Conservation (phyloP, 371 early-diverging fungal species). For the Circinella umbellata region DNA sequence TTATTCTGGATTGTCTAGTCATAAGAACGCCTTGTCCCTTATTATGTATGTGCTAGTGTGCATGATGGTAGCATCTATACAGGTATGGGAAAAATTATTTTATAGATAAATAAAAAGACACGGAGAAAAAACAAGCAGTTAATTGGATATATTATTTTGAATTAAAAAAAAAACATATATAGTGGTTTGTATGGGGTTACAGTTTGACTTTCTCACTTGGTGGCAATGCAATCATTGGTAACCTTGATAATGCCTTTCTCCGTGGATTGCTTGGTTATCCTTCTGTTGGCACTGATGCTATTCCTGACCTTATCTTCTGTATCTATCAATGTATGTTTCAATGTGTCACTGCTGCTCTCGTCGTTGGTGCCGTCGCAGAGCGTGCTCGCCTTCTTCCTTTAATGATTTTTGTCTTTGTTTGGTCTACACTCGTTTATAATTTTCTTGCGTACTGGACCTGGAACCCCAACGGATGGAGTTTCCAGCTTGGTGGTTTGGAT, state of each 20-base stretch:
- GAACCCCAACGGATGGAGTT: slow-evolving; percentile 82
- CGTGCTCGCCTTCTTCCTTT: slow-evolving; percentile 84
- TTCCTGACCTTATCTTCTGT: slow-evolving; percentile 73
- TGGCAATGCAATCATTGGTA: slow-evolving; percentile 74
- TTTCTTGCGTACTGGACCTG: slow-evolving; percentile 92
- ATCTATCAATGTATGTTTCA: slow-evolving; percentile 79
- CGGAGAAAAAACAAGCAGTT: background rate
- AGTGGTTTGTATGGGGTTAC: slow-evolving; percentile 88
- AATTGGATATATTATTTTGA: too few species aligned
- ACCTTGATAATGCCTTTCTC: slow-evolving; percentile 73
- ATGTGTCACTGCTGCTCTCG: slow-evolving; percentile 87
- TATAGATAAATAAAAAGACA: too few species aligned
- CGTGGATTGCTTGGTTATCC: slow-evolving; percentile 59
- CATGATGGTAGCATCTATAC: slow-evolving; percentile 64
- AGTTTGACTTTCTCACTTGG: slow-evolving; percentile 79
- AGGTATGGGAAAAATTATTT: slow-evolving; percentile 21
- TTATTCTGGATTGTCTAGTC: slow-evolving; percentile 87
- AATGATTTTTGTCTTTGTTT: slow-evolving; percentile 87
- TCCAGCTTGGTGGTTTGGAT: slow-evolving; percentile 73
- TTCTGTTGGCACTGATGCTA: slow-evolving; percentile 50
- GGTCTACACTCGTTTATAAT: slow-evolving; percentile 90
- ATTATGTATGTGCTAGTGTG: slow-evolving; percentile 68
- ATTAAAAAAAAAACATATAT: slow-evolving; percentile 6
- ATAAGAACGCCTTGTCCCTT: slow-evolving; percentile 79
- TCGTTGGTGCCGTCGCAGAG: slow-evolving; percentile 89